Evolutionary conservation across 2,329 filamentous ascomycete genomes (phyloP).

Genomic region (Penicillium sp.): DNA sequence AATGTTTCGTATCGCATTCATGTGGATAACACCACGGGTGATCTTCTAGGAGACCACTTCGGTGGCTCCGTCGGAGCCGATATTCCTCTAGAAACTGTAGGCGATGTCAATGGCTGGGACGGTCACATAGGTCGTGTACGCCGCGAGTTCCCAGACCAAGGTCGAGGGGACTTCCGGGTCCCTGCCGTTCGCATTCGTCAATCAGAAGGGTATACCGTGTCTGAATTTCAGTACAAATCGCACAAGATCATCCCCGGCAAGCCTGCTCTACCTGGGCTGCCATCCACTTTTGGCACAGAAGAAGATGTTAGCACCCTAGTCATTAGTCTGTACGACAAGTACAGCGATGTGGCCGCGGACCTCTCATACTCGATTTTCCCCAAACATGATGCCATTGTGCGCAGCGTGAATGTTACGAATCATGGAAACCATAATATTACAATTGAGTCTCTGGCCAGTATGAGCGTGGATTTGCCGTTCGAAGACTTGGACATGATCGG

Average conservation of each 20-base stretch:
- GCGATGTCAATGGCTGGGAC: constrained; percentile 53
- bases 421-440: constrained; percentile 53
- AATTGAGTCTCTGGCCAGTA: constrained; percentile 58
- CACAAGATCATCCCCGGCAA: constrained; percentile 58
- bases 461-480: constrained; percentile 61
- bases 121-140: constrained; percentile 51
- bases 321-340: constrained; percentile 58
- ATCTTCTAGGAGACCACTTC: constrained; percentile 62
- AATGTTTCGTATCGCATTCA: constrained; percentile 63
- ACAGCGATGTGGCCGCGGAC: constrained; percentile 57
- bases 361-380: constrained; percentile 65
- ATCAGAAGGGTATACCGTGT: constrained; percentile 57
- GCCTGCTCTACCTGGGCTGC: constrained; percentile 55
- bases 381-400: constrained; percentile 58
- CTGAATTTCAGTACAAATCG: constrained; percentile 58
- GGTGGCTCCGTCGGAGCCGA: constrained; percentile 57
- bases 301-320: constrained; percentile 59
- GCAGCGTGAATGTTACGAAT: constrained; percentile 63
- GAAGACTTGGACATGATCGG: constrained; percentile 62
- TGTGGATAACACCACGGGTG: constrained; percentile 55
- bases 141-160: constrained; percentile 64
- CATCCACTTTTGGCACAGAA: constrained; percentile 58
- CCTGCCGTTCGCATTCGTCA: constrained; percentile 63
- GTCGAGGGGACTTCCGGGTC: constrained; percentile 61
- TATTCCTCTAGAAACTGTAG: constrained; percentile 41